phyloP scores from a whole-genome alignment of 768 basidiomycete species.

The Clavulina sp. region DNA sequence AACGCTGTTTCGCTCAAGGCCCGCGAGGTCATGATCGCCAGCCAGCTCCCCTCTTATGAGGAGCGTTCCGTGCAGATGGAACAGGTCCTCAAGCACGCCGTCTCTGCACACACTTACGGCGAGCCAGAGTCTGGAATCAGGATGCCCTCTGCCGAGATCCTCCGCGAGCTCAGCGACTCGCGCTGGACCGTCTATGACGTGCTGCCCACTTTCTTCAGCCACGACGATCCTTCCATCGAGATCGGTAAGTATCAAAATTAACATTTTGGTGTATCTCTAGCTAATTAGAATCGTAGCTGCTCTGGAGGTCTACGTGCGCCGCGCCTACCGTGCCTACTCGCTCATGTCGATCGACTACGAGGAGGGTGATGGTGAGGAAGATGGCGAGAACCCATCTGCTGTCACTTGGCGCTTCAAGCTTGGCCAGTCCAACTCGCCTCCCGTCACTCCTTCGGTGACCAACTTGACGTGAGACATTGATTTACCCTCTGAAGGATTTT shows the following conservation, averaged over 20 bases:
- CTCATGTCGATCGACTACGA: conserved; percentile 87
- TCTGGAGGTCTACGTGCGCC: conserved; percentile 88
- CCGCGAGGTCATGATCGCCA: conserved; percentile 89
- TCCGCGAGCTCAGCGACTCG: conserved; percentile 89
- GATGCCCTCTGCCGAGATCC: conserved; percentile 65
- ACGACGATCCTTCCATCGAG: conserved; percentile 65
- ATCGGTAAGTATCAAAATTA: conserved; percentile 36
- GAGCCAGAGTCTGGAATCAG: conserved; percentile 53
- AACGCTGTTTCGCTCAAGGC: conserved; percentile 84
- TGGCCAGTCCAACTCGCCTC: conserved; percentile 71
- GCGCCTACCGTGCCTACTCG: conserved; percentile 88
- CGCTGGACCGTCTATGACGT: conserved; percentile 96
- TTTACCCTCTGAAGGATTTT: background rate
- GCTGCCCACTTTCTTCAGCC: conserved; percentile 86
- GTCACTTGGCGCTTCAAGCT: conserved; percentile 94
- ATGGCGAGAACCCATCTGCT: conserved; percentile 62
- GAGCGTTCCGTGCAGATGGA: conserved; percentile 92
- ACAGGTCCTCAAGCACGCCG: conserved; percentile 72
- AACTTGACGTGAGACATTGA: background rate
- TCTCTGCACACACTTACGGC: conserved; percentile 77
- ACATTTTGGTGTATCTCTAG: background rate
- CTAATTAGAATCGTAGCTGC: conserved; percentile 37
- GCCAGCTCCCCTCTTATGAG: conserved; percentile 93
- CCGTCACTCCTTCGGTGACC: conserved; percentile 54
- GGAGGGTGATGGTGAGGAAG: conserved; percentile 71